phyloP scores from a whole-genome alignment of 164 flowering plant species.

The Sextonia rubra region DNA sequence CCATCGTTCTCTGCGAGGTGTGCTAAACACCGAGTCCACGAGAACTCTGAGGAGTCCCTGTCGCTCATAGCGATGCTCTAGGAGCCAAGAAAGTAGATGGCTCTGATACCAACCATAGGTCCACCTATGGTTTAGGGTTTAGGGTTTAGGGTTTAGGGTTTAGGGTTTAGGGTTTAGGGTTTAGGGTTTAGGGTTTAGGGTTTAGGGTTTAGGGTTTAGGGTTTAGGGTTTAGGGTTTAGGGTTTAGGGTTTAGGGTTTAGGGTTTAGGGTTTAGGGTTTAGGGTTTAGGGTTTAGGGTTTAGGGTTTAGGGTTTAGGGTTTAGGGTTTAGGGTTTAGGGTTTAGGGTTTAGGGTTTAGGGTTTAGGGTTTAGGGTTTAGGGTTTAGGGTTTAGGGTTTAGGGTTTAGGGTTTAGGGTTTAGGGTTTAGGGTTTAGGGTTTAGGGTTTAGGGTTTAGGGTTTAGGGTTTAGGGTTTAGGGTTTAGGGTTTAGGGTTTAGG shows the following conservation, averaged over 20 bases:
- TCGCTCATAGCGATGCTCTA: too few species aligned
- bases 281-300: constrained; percentile 19
- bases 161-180: constrained; percentile 8
- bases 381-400: constrained; percentile 8
- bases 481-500: constrained; percentile 19
- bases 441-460: background rate
- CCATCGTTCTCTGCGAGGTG: too few species aligned
- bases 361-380: too few species aligned
- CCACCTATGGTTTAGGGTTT: constrained; percentile 16
- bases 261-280: constrained; percentile 19
- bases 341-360: constrained; percentile 10
- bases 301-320: constrained; percentile 19
- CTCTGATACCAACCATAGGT: too few species aligned
- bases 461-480: constrained; percentile 15
- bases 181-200: constrained; percentile 6
- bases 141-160: constrained; percentile 16
- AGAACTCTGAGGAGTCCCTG: too few species aligned
- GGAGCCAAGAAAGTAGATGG: too few species aligned
- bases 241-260: constrained; percentile 19
- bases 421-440: background rate
- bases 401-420: constrained; percentile 13
- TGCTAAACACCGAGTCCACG: too few species aligned
- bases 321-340: constrained; percentile 16
- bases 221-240: constrained; percentile 18
- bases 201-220: constrained; percentile 10